These are phyloP conservation scores for Dictyophora rubrovolvata DNA, from an alignment of 768 basidiomycete genomes.

Conservation along the genomic window DNA sequence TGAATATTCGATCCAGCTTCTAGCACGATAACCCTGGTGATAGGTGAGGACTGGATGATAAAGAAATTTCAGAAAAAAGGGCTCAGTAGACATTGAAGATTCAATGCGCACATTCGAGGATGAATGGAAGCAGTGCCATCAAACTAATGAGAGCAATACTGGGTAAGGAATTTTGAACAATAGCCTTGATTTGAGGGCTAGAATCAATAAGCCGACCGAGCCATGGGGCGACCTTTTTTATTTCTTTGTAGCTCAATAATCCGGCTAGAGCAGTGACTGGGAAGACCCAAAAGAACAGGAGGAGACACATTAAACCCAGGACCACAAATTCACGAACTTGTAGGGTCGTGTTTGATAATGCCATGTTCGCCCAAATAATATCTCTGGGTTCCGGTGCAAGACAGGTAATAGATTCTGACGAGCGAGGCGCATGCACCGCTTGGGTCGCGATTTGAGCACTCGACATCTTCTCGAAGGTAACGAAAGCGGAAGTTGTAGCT, in stretches of 20 bases:
- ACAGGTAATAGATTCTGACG: slow-evolving; percentile 54
- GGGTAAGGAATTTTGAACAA: slow-evolving; percentile 93
- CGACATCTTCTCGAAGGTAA: slow-evolving; percentile 94
- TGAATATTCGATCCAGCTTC: slow-evolving; percentile 91
- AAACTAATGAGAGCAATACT: slow-evolving; percentile 82
- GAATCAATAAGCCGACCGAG: slow-evolving; percentile 75
- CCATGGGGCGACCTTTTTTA: slow-evolving; percentile 85
- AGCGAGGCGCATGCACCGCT: slow-evolving; percentile 62
- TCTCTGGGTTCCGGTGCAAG: slow-evolving; percentile 92
- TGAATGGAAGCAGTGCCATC: slow-evolving; percentile 81
- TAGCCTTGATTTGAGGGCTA: slow-evolving; percentile 68
- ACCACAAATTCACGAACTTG: slow-evolving; percentile 66
- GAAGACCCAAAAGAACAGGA: slow-evolving; percentile 87
- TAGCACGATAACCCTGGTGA: slow-evolving; percentile 79
- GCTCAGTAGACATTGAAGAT: neutral
- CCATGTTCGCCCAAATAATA: slow-evolving; percentile 89
- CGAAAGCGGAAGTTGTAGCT: slow-evolving; percentile 79
- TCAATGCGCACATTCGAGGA: slow-evolving; percentile 61
- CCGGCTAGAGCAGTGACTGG: slow-evolving; percentile 83
- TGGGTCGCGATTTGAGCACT: slow-evolving; percentile 90
- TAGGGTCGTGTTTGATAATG: slow-evolving; percentile 46
- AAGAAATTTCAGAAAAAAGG: neutral
- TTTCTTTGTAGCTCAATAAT: slow-evolving; percentile 85
- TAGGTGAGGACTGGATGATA: slow-evolving; percentile 54
- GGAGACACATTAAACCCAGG: slow-evolving; percentile 50